Evolutionary conservation across 2,329 filamentous ascomycete genomes (phyloP).

Genomic region (Blastomyces gilchristii): DNA sequence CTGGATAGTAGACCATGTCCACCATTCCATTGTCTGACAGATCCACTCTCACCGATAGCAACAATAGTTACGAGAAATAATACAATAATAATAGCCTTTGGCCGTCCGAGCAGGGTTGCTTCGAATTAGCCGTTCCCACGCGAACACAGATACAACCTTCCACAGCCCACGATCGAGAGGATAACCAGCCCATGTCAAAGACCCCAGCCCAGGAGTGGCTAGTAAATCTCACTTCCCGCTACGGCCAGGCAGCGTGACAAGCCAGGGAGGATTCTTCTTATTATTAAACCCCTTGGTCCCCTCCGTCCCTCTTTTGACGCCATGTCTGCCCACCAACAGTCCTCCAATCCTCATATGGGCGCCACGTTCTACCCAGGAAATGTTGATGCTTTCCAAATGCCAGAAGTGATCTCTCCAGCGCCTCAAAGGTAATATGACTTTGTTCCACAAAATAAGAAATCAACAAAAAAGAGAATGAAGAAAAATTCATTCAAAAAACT

Average conservation of each 20-base stretch:
- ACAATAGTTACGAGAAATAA: neutral
- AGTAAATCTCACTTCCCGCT: neutral
- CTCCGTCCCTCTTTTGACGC: slow-evolving; percentile 6
- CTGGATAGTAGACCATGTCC: neutral
- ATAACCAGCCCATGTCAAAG: neutral
- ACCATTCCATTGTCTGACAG: neutral
- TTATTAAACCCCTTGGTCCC: slow-evolving; percentile 8
- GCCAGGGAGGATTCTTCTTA: neutral
- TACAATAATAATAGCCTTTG: neutral
- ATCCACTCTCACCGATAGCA: neutral
- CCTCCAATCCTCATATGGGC: slow-evolving; percentile 37
- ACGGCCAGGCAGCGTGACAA: neutral
- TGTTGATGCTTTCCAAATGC: slow-evolving; percentile 59
- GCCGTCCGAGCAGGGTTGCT: neutral
- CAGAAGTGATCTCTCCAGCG: slow-evolving; percentile 58
- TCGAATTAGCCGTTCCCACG: slow-evolving; percentile 2
- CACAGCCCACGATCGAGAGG: neutral
- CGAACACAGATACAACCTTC: neutral
- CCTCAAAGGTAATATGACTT: slow-evolving; percentile 51
- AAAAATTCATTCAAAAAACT: slow-evolving; percentile 6
- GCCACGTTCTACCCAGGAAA: slow-evolving; percentile 61
- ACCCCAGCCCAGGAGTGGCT: neutral
- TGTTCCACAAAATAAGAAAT: neutral
- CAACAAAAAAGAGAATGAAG: too few species aligned
- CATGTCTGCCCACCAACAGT: slow-evolving; percentile 30